These are phyloP conservation scores for Tetraselmis striata DNA, from an alignment of 139 green algal species.

Conservation along the genomic window DNA sequence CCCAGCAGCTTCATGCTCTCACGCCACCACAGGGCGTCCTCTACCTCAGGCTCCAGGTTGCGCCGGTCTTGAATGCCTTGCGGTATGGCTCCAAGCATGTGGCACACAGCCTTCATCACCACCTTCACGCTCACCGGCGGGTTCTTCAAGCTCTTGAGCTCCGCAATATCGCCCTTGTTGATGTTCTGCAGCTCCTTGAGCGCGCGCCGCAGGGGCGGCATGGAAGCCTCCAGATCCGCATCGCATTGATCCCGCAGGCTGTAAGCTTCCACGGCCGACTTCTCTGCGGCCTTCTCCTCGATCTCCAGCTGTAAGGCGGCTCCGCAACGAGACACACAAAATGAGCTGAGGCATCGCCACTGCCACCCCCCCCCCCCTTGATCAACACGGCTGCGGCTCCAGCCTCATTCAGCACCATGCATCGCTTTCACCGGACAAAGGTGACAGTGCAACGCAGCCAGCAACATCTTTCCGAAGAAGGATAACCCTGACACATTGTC, in stretches of 20 bases:
- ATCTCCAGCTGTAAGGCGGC: neutral
- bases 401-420: no score
- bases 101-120: conserved; percentile 37
- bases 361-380: no score
- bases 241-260: neutral
- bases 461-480: no score
- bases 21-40: conserved; percentile 45
- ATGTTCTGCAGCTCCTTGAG: conserved; percentile 25
- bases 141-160: conserved; percentile 41
- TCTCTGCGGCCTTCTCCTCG: neutral
- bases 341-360: no score
- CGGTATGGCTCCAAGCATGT: conserved; percentile 33
- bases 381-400: no score
- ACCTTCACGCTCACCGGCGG: conserved; percentile 36
- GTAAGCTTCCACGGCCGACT: neutral
- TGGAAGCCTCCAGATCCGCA: neutral
- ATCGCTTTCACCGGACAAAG: no score
- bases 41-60: conserved; percentile 29
- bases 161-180: conserved; percentile 43
- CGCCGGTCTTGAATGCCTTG: conserved; percentile 8
- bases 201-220: neutral
- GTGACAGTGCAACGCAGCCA: no score
- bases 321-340: no score
- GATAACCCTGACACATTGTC: no score
- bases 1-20: conserved; percentile 38